Base-by-base conservation (phyloP, 73 alveolate species). In the Stentor coeruleus region DNA sequence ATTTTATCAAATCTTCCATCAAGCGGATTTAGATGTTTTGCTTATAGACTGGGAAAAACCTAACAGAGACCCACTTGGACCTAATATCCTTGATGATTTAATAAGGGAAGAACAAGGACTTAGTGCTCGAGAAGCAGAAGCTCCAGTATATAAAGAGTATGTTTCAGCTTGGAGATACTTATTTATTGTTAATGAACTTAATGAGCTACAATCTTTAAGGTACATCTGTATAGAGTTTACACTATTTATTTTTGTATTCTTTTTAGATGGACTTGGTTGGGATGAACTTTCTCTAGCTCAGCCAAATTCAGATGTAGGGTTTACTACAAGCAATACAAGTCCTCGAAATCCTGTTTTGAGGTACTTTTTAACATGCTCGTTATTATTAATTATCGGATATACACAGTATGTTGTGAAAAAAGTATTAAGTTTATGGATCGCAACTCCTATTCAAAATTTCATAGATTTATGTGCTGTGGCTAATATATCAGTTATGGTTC, bases 391-490 rank as follows among this genome's bases (percentile, higher is more conserved):
- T 35, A 82, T 94, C 15, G 79, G 77, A 72, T 86, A 88, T 15
- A 81, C 86, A 35, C 93, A 93, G 82, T 66, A 81, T 55, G 76
- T 88, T 35, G 39, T 93, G 39, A 90, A 85, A 3, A 83, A 87
- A 75, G 39, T 85, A 31, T 59, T 89, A 41, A 85, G 90, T 84
- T 81, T 74, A 41, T 79, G 88, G 90, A n/a, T 84, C 33, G 85
- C 96, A 39, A 66, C 89, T 49, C 91, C 87, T 60, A 83, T 86
- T 73, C 91, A 88, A 31, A 95, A 93, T 81, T 93, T 93, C 82
- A 81, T 91, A 83, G 98, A 93, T 91, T 86, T 93, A 59, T 93
- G 98, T 74, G 87, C 96, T 3, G 94, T 93, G 14, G 81, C 98
- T 33, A 93, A 93, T 88, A 86, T 91, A 3, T 91, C 96, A 79